These are phyloP conservation scores for Murraya paniculata DNA, from an alignment of 345 rosid genomes.

Conservation along the genomic window DNA sequence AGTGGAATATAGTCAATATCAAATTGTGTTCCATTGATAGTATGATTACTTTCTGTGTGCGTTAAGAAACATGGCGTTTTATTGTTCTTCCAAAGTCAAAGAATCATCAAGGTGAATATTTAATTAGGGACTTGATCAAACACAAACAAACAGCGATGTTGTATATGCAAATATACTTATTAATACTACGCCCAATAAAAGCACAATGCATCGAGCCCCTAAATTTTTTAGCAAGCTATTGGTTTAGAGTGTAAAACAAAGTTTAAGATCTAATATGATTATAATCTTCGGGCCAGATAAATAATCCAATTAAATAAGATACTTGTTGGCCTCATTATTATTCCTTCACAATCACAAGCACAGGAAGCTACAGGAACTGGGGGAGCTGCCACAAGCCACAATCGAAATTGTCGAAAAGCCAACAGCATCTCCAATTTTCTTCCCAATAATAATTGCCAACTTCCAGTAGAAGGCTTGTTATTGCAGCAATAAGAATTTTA, in stretches of 20 bases:
- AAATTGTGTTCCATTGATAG: too few species aligned
- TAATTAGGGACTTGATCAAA: not conserved
- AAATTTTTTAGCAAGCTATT: not conserved
- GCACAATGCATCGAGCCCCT: slow-evolving; percentile 14
- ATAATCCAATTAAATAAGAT: not conserved
- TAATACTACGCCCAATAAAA: not conserved
- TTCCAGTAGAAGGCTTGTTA: not conserved
- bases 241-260: not conserved
- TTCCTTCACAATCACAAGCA: not conserved
- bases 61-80: not conserved
- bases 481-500: not conserved
- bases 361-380: not conserved
- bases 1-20: too few species aligned
- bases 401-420: not conserved
- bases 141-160: not conserved
- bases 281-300: not conserved
- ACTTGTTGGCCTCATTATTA: not conserved
- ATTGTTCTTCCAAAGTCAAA: not conserved
- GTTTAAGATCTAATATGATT: not conserved
- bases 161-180: too few species aligned
- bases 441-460: not conserved
- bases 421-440: not conserved
- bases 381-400: not conserved
- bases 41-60: too few species aligned
- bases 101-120: not conserved